phyloP scores from a whole-genome alignment of 345 rosid genomes.

The Camelina sativa region DNA sequence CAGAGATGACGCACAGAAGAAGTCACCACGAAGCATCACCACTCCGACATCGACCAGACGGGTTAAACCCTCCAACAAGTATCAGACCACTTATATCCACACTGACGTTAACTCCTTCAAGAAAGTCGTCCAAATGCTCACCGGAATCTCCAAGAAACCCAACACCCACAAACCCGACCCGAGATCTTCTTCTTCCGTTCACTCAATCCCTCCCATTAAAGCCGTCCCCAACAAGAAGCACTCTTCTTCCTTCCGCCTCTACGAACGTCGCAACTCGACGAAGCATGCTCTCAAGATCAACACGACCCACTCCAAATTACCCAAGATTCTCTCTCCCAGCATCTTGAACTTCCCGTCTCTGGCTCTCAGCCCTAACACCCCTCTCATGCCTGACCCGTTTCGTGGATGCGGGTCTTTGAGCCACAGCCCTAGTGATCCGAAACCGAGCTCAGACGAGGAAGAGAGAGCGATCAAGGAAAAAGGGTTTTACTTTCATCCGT shows the following conservation, averaged over 20 bases:
- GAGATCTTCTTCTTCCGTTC: conserved; percentile 48
- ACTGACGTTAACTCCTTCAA: conserved; percentile 84
- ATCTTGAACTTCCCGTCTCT: conserved; percentile 74
- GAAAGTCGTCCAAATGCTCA: conserved; percentile 86
- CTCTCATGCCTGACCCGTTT: conserved; percentile 73
- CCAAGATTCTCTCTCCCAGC: conserved; percentile 79
- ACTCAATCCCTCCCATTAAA: conserved; percentile 76
- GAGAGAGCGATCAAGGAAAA: conserved; percentile 74
- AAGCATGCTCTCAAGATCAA: conserved; percentile 75
- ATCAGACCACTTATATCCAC: conserved; percentile 77
- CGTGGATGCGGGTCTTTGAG: conserved; percentile 48
- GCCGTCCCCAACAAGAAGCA: conserved; percentile 59
- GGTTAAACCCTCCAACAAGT: conserved; percentile 49
- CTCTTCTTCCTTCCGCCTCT: conserved; percentile 58
- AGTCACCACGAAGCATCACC: conserved; percentile 37
- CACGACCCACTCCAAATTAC: conserved; percentile 61
- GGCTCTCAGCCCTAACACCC: conserved; percentile 78
- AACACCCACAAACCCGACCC: conserved; percentile 33
- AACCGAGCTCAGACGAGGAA: conserved; percentile 49
- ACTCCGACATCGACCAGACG: conserved; percentile 44
- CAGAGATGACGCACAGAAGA: conserved; percentile 41
- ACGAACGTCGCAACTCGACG: conserved; percentile 77
- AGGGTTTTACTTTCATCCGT: conserved; percentile 76
- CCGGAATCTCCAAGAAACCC: conserved; percentile 57
- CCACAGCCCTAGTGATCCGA: conserved; percentile 3